These are phyloP conservation scores for Aspergillus versicolor DNA, from an alignment of 2,329 filamentous ascomycete genomes.

Conservation along the genomic window DNA sequence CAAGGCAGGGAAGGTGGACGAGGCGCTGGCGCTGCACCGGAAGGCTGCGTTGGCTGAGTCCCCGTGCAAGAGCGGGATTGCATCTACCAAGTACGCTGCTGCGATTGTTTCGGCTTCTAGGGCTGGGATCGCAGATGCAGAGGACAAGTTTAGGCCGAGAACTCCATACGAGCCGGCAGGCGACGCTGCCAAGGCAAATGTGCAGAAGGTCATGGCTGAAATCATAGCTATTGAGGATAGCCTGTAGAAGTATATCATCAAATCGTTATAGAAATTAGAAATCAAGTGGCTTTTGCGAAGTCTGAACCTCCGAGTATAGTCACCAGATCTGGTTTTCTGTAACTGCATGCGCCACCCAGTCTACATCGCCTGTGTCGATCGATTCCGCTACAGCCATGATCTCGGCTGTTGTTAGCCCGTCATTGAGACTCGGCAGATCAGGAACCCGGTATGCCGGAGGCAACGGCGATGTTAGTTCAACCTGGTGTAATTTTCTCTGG, in stretches of 20 bases:
- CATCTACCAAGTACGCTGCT: slow-evolving; percentile 66
- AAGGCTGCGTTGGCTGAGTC: slow-evolving; percentile 65
- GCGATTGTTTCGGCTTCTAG: slow-evolving; percentile 58
- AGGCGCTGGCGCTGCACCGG: slow-evolving; percentile 61
- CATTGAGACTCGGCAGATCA: slow-evolving; percentile 23
- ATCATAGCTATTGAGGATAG: slow-evolving; percentile 41
- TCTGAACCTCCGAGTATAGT: neutral
- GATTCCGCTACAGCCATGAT: slow-evolving; percentile 51
- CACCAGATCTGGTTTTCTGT: slow-evolving; percentile 47
- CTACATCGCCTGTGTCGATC: slow-evolving; percentile 46
- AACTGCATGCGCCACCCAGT: slow-evolving; percentile 50
- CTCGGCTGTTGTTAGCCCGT: slow-evolving; percentile 46
- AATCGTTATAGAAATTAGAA: neutral
- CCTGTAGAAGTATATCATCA: slow-evolving; percentile 3
- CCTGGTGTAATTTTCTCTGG: neutral
- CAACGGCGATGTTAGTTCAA: neutral
- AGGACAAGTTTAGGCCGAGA: slow-evolving; percentile 58
- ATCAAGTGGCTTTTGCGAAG: neutral
- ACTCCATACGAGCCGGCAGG: slow-evolving; percentile 58
- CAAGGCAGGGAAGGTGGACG: slow-evolving; percentile 54
- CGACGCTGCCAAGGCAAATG: slow-evolving; percentile 44
- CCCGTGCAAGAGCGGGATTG: slow-evolving; percentile 65
- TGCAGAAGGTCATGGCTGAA: slow-evolving; percentile 41
- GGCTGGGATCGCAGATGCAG: slow-evolving; percentile 61
- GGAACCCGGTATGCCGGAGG: slow-evolving; percentile 7